Base-by-base conservation (phyloP, 2,329 filamentous ascomycete species). In the Fusarium udum region DNA sequence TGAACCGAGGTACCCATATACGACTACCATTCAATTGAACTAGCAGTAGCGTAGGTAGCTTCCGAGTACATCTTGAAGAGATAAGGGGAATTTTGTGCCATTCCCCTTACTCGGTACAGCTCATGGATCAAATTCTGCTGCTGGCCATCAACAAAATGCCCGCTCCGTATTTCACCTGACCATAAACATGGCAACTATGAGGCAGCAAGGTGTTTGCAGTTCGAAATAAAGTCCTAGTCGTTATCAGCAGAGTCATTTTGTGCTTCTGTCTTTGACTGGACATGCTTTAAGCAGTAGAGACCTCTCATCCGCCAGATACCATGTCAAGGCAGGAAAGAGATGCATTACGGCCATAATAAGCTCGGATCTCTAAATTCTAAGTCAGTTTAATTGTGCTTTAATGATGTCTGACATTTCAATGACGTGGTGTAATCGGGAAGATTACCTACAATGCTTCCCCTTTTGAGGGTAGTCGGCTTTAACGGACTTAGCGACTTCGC, bases 361-460 rank as follows among this genome's bases (percentile, higher is more conserved):
- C 14, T 9, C 7, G 4, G 0, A 3, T 3, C 12, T 18, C 3
- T 32, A 0, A 8, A 2, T n/a, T 7, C 10, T 7, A 3, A 3
- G 7, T 28, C 4, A 13, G 9, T 28, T 18, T 13, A 7, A 22
- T 9, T 2, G 7, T 18, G 5, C 1, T 15, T 28, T 1, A 7
- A 15, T 8, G 0, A 18, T n/a, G 34, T 39, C 34, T 28, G 20
- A 39, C 26, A n/a, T n/a, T 31, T 31, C 8, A 31, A 28, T 42
- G 26, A n/a, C 26, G 24, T 14, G 11, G 5, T 39, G 14, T 26
- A 31, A 26, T 26, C 26, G 26, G 26, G 26, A 26, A 31, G 24
- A n/a, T 55, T 18, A 8, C 12, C 20, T 7, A 10, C 10, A 28
- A 18, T 28, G 20, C 10, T 22, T 31, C 24, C 26, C 51, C 15